phyloP scores from a whole-genome alignment of 2,329 filamentous ascomycete species.

The Cladosporium sp. region DNA sequence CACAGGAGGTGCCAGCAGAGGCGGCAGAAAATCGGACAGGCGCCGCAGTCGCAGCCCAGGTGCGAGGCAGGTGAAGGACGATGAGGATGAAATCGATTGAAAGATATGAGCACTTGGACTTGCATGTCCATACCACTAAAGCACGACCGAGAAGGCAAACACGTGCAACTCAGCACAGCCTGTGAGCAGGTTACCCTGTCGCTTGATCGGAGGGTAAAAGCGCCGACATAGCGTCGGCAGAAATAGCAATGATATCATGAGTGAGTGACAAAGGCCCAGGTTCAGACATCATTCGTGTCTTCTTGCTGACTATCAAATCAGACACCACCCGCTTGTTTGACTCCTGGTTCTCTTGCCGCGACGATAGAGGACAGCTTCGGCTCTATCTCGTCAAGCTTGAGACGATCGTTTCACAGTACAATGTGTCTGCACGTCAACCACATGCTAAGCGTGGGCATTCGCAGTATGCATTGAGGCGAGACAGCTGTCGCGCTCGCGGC shows the following conservation, averaged over 20 bases:
- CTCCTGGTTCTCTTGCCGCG: background rate
- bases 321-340: background rate
- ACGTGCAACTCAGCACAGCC: no score
- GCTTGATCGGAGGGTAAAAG: background rate
- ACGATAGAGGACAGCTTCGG: background rate
- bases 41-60: slow-evolving; percentile 42
- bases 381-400: background rate
- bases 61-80: slow-evolving; percentile 29
- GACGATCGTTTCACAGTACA: no score
- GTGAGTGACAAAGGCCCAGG: background rate
- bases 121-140: no score
- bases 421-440: no score
- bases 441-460: no score
- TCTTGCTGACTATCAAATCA: background rate
- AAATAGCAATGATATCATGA: slow-evolving; percentile 4
- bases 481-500: no score
- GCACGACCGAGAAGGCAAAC: no score
- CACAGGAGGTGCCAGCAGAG: slow-evolving; percentile 27
- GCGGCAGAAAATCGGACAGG: slow-evolving; percentile 29
- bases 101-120: background rate
- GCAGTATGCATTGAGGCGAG: no score
- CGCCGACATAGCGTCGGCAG: slow-evolving; percentile 7
- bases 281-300: background rate
- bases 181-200: background rate
- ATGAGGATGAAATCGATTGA: slow-evolving; percentile 17